Evolutionary conservation across 352 stramenopile species (phyloP).

Genomic region (Phytophthora hibernalis): DNA sequence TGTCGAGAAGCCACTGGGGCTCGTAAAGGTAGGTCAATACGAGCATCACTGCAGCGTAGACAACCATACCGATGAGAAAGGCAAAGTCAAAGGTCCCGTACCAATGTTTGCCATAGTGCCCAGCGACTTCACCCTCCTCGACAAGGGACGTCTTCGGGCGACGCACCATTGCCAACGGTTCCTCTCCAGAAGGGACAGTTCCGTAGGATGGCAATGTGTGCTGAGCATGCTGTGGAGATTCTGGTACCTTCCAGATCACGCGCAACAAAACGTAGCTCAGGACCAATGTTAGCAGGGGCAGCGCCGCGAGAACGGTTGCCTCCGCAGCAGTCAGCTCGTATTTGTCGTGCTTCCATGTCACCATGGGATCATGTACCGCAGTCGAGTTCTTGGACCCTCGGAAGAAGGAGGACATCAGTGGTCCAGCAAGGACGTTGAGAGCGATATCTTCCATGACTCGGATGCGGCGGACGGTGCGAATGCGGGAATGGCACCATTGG

Average conservation of each 20-base stretch:
- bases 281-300: constrained; percentile 58
- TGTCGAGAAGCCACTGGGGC: constrained; percentile 55
- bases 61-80: constrained; percentile 64
- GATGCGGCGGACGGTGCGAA: constrained; percentile 8
- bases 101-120: constrained; percentile 64
- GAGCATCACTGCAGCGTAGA: constrained; percentile 59
- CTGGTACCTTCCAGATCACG: constrained; percentile 67
- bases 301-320: constrained; percentile 33
- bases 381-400: constrained; percentile 14
- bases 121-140: constrained; percentile 69
- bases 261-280: constrained; percentile 71
- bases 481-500: constrained; percentile 2
- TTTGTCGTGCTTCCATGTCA: constrained; percentile 36
- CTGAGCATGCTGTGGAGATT: constrained; percentile 35
- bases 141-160: constrained; percentile 61
- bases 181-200: constrained; percentile 35
- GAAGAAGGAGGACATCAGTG: constrained; percentile 15
- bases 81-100: constrained; percentile 64
- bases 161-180: constrained; percentile 40
- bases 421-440: constrained; percentile 18
- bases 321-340: constrained; percentile 32
- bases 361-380: background rate
- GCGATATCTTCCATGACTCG: constrained; percentile 10
- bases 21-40: constrained; percentile 71
- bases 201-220: constrained; percentile 49